A percentile compares a stretch with the other conserved stretches of the same genome.
Evolutionary conservation across 139 green algal species (phyloP).

Genomic region (Tetradesmus obliquus): DNA sequence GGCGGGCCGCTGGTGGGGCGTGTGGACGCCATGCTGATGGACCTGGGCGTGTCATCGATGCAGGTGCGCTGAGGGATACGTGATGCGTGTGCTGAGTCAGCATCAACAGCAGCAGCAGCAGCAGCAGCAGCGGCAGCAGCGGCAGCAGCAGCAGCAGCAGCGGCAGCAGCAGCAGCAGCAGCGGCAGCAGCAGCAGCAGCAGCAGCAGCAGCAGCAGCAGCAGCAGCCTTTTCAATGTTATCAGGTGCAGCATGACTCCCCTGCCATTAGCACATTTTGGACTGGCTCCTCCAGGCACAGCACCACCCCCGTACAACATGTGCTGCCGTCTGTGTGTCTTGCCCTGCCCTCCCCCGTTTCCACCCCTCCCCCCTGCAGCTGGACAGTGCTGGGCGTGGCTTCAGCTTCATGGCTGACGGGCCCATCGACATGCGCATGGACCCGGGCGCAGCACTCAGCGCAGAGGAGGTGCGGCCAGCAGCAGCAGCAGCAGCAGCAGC

Average conservation of each 20-base stretch:
- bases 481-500: background rate
- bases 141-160: no score
- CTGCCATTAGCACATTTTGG: no score
- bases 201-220: no score
- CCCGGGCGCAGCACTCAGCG: conserved; percentile 62
- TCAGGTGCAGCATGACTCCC: no score
- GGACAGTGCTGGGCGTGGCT: conserved; percentile 88
- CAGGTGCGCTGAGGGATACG: conserved; percentile 67
- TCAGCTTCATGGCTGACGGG: conserved; percentile 88
- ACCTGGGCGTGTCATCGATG: conserved; percentile 98
- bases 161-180: no score
- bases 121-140: no score
- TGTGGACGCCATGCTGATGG: conserved; percentile 91
- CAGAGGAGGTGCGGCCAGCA: conserved; percentile 64
- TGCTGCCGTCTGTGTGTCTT: background rate
- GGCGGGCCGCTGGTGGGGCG: conserved; percentile 20
- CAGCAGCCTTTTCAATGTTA: no score
- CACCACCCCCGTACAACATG: no score
- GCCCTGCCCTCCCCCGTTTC: no score
- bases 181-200: no score
- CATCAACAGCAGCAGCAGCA: background rate
- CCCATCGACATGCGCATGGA: conserved; percentile 98
- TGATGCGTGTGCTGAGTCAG: background rate
- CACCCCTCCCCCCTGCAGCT: conserved; percentile 66
- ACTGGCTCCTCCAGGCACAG: no score